A percentile compares a stretch with the other conserved stretches of the same genome.
Conservation (phyloP, 768 basidiomycete species). For the Leccinum imitatum region DNA sequence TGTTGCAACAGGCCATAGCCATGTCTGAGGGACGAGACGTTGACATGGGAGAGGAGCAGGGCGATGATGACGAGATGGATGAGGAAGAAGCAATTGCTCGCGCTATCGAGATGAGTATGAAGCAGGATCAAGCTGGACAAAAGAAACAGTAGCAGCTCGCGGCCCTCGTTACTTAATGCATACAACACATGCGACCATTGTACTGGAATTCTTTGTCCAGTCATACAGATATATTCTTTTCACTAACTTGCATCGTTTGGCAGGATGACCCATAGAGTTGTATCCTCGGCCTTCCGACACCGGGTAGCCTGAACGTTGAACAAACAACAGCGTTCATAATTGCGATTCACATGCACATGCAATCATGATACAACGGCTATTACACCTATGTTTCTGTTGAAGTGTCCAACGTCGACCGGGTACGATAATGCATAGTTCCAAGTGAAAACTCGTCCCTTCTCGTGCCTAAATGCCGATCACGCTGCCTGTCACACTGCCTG, state of each 20-base stretch:
- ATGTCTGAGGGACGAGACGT: constrained; percentile 63
- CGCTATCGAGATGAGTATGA: constrained; percentile 95
- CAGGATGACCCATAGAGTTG: too few relatives aligned
- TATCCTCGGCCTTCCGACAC: too few relatives aligned
- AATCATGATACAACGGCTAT: too few relatives aligned
- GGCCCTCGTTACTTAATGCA: neutral
- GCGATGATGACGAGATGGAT: constrained; percentile 67
- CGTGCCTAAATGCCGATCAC: constrained; percentile 3
- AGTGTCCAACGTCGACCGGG: neutral
- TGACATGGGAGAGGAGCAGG: constrained; percentile 48
- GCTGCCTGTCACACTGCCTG: constrained; percentile 16
- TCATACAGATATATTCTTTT: constrained; percentile 1
- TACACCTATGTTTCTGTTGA: neutral
- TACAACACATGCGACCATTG: constrained; percentile 1
- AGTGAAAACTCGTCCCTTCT: constrained; percentile 1
- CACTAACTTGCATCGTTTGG: too few relatives aligned
- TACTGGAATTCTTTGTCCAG: neutral
- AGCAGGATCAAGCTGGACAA: constrained; percentile 50
- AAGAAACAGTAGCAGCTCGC: constrained; percentile 28
- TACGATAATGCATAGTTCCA: constrained; percentile 3
- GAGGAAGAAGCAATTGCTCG: constrained; percentile 89
- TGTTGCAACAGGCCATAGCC: constrained; percentile 74
- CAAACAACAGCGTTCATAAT: too few relatives aligned
- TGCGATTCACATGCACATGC: too few relatives aligned
- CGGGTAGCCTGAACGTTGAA: too few relatives aligned